Evolutionary conservation across 306 rosid species (phyloP), one percentile per base, ranked within the genome.

Genomic region (Geum urbanum): DNA sequence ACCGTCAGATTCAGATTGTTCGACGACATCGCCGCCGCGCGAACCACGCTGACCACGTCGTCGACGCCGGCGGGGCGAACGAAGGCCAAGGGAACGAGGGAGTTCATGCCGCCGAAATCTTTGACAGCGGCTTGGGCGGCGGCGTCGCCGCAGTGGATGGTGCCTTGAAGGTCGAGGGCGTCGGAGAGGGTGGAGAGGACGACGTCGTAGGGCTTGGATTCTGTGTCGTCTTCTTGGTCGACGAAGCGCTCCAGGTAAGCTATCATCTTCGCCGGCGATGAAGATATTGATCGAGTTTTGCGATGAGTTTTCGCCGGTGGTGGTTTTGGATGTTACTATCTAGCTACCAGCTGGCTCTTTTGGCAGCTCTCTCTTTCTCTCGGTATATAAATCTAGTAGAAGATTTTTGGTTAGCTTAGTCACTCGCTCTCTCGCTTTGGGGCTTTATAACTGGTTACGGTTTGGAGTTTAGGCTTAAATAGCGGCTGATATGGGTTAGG

Each of bases 61-160:
- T 57, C 82, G 13, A 79, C n/a, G 4, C 71, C 20, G 46, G 79
- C 18, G 0, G 95, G 92, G 0, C 77, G 71, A 74, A 95, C 64
- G 2, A 89, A 46, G 16, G 90, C 95, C 18, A 87, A 50, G 2
- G 99, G 95, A 5, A 74, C 27, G 2, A 66, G 10, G 41, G 87
- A 89, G 63, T 84, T 59, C 72, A 85, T 72, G 56, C 99, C 92
- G 55, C 99, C 99, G 81, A 95, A 95, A 70, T 95, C 99, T 22
- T 69, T 89, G 41, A 62, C 32, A 57, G 91, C 96, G 60, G 91
- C 96, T 61, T 51, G 24, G 24, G 52, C 82, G 27, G 79, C 52
- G 49, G 81, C 66, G 46, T 79, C 67, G 46, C 72, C 68, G 52
- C 76, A 72, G 53, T 82, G 79, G 63, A 84, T 69, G 2, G 69